phyloP scores from a whole-genome alignment of 148 eudicot genomes.

The Persicaria tinctoria region DNA sequence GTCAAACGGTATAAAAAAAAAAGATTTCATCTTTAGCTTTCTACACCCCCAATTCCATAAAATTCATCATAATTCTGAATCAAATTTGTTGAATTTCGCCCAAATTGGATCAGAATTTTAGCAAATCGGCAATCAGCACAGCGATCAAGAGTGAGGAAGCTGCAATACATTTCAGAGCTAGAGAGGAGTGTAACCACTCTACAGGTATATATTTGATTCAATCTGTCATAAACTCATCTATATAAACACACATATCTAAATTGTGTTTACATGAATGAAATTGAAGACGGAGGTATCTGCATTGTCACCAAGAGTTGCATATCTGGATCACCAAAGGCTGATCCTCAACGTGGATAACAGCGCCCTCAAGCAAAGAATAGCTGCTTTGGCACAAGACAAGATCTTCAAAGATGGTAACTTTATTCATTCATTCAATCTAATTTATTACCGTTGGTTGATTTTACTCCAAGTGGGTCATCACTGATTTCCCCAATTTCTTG shows the following conservation, averaged over 20 bases:
- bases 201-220: constrained; percentile 37
- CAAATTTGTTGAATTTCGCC: not conserved
- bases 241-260: not conserved
- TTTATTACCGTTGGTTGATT: not conserved
- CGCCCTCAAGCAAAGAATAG: constrained; percentile 87
- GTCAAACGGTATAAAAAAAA: constrained; percentile 54
- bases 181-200: constrained; percentile 81
- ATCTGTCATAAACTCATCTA: not conserved
- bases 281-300: constrained; percentile 83
- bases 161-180: constrained; percentile 93
- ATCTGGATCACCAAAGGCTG: constrained; percentile 81
- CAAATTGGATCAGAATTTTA: constrained; percentile 42
- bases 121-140: constrained; percentile 98
- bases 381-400: constrained; percentile 88
- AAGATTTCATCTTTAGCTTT: no score
- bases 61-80: no score
- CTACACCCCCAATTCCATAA: no score
- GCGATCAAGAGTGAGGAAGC: constrained; percentile 84
- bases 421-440: not conserved
- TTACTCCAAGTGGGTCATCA: not conserved
- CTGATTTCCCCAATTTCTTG: not conserved
- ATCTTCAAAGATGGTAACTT: constrained; percentile 84
- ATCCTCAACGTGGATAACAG: constrained; percentile 81
- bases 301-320: constrained; percentile 92
- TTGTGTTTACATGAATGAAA: constrained; percentile 8